These are phyloP conservation scores for Cephalotrichum gorgonifer DNA, from an alignment of 2,329 filamentous ascomycete species.

Conservation along the genomic window DNA sequence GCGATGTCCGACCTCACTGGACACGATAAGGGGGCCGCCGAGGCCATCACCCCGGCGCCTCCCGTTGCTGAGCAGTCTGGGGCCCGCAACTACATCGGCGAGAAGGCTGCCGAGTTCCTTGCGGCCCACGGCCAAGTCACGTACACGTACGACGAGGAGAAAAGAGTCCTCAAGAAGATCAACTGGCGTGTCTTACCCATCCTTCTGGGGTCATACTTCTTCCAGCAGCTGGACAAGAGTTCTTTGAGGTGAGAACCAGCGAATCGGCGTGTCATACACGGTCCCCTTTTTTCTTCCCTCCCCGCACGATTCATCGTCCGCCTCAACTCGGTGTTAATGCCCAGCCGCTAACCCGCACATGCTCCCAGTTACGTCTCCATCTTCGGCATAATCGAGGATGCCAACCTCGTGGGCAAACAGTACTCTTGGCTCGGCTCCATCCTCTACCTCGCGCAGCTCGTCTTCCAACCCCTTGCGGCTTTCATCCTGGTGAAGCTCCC, in stretches of 20 bases:
- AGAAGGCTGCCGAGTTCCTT: slow-evolving; percentile 35
- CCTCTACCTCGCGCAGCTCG: slow-evolving; percentile 42
- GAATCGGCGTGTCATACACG: background rate
- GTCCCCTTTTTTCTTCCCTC: background rate
- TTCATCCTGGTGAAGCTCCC: slow-evolving; percentile 38
- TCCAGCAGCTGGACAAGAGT: slow-evolving; percentile 45
- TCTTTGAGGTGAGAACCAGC: slow-evolving; percentile 16
- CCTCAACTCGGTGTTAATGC: background rate
- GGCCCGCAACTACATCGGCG: slow-evolving; percentile 10
- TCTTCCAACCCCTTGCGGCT: slow-evolving; percentile 40
- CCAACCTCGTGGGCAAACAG: slow-evolving; percentile 44
- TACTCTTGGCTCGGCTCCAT: slow-evolving; percentile 46
- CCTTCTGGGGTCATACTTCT: slow-evolving; percentile 44
- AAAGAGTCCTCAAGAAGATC: slow-evolving; percentile 32
- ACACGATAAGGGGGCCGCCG: background rate
- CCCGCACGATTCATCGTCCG: too few relatives aligned
- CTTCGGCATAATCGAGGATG: slow-evolving; percentile 51
- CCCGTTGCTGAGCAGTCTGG: background rate
- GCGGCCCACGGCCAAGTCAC: slow-evolving; percentile 24
- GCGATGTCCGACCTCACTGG: background rate
- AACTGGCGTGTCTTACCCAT: slow-evolving; percentile 39
- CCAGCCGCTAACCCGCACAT: background rate
- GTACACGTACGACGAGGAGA: slow-evolving; percentile 40
- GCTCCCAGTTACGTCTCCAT: slow-evolving; percentile 42
- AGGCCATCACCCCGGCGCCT: background rate